Evolutionary conservation across 768 basidiomycete species (phyloP), one percentile per base, ranked within the genome.

Genomic region (Boletus sensibilis): DNA sequence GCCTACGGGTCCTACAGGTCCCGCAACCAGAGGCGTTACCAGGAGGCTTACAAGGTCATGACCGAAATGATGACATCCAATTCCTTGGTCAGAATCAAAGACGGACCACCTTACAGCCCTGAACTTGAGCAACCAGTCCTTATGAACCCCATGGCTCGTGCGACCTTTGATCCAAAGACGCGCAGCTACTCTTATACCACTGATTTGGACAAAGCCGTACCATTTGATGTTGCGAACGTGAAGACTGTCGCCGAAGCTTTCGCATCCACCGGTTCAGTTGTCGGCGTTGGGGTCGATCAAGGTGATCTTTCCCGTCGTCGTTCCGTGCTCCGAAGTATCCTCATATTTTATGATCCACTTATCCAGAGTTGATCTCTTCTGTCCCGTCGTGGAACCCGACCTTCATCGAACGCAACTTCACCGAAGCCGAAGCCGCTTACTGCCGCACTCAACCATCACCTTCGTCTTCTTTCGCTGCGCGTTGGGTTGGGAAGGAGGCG

Each of bases 401-500:
- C 18, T 99, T 98, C 75, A 77, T 97, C 52, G 67, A 82, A 53
- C 89, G 94, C 59, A 99, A 99, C 79, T 99, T 97, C 76, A 98
- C 95, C 20, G 83, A 86, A 11, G 85, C 80, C 23, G 97, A 99
- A 75, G 82, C 88, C 62, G 75, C 81, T 12, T 98, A 98, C 79
- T 98, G 95, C 75, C 79, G 76, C 49, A 64, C 82, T n/a, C 94
- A 98, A 66, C 87, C 96, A 3, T 91, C 90, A 46, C 85, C 92
- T 18, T 73, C 82, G 1, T 89, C 97, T 9, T 98, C 96, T 2
- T 94, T 97, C 68, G 96, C 97, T 21, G 95, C 91, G 35, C 90
- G 95, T 53, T 99, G 97, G 96, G 91, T 84, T 29, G 96, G 93
- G 50, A 99, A 98, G 75, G 97, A 98, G 72, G 96, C 95, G 3